A percentile compares a stretch with the other conserved stretches of the same genome.
Evolutionary conservation across 768 basidiomycete genomes (phyloP).

Genomic region (Russula sp.): DNA sequence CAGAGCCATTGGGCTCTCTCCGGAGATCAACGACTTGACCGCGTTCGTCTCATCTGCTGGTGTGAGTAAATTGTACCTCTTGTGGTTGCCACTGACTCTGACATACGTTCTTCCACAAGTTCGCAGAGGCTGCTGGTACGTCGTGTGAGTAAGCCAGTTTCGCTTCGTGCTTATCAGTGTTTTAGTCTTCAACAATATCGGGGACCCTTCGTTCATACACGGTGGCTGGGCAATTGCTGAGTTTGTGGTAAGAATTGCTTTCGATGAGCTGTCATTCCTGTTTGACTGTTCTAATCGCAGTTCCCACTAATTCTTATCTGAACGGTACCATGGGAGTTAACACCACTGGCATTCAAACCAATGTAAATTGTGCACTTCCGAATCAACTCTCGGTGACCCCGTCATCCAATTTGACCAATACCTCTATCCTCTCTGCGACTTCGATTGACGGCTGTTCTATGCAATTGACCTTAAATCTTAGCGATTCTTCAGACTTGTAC

Average conservation of each 20-base stretch:
- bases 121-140: constrained; percentile 27
- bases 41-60: constrained; percentile 28
- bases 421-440: constrained; percentile 44
- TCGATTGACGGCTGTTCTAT: constrained; percentile 49
- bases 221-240: constrained; percentile 52
- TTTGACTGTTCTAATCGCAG: constrained; percentile 35
- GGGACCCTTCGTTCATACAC: constrained; percentile 57
- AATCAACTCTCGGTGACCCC: constrained; percentile 26
- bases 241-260: constrained; percentile 44
- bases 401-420: constrained; percentile 34
- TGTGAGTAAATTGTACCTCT: constrained; percentile 37
- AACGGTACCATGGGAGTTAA: constrained; percentile 54
- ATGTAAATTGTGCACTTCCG: constrained; percentile 48
- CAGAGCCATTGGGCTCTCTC: constrained; percentile 23
- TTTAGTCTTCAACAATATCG: constrained; percentile 44
- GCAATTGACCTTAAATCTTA: constrained; percentile 41
- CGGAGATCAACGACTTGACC: constrained; percentile 13
- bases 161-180: constrained; percentile 42
- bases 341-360: constrained; percentile 49
- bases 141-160: background rate
- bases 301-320: constrained; percentile 43
- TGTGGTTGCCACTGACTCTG: constrained; percentile 28
- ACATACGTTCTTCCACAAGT: constrained; percentile 16
- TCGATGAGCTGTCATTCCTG: background rate
- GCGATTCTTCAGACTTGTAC: constrained; percentile 46